A percentile compares a stretch with the other conserved stretches of the same genome.
These are phyloP conservation scores for Fusarium austroafricanum DNA, from an alignment of 2,329 filamentous ascomycete genomes.

Conservation along the genomic window DNA sequence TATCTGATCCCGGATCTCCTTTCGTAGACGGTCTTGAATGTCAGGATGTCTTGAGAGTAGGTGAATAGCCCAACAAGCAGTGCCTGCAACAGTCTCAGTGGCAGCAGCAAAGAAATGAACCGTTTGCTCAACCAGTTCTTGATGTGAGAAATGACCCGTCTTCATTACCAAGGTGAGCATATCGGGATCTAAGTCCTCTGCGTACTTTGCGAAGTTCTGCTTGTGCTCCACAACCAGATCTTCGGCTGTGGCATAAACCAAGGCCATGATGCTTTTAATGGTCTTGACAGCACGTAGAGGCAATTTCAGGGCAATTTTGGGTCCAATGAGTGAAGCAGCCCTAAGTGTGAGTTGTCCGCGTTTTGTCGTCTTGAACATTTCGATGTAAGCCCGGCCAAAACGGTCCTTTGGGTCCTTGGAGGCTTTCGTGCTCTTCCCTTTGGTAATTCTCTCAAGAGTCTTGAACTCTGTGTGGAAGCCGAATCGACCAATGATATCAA, in stretches of 20 bases:
- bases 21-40: background rate
- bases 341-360: background rate
- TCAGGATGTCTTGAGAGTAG: background rate
- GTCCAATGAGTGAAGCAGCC: background rate
- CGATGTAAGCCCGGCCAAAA: background rate
- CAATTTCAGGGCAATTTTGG: background rate
- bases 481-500: background rate
- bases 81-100: background rate
- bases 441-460: background rate
- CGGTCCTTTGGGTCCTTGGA: background rate
- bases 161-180: background rate
- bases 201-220: background rate
- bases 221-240: background rate
- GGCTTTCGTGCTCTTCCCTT: accelerated
- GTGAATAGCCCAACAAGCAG: background rate
- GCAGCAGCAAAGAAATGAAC: background rate
- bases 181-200: accelerated
- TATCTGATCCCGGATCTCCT: background rate
- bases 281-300: background rate
- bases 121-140: background rate
- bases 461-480: background rate
- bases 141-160: background rate
- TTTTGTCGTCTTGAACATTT: background rate
- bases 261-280: background rate
- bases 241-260: background rate